Base-by-base conservation (phyloP, 192 early-diverging fungal species). In the Dissophora ornata region DNA sequence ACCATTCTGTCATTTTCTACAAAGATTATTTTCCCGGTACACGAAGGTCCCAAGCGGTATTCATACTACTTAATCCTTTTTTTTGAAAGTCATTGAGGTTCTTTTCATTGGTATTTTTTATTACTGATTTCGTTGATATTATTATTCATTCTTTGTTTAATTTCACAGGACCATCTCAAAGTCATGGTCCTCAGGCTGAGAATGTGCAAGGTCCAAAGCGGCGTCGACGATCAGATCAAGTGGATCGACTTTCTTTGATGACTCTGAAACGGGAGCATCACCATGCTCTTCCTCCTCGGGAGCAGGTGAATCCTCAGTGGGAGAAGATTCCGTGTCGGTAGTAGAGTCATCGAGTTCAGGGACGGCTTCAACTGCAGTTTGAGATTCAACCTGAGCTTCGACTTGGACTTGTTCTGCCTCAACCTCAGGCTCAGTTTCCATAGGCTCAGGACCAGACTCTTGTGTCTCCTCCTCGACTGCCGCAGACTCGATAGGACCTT, bases 181-280 rank as follows among this genome's bases (percentile, higher is more conserved):
- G 56, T 74, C 71, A 28, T 74, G 56, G 24, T 66, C 71, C 25
- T 61, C 13, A 34, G 47, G n/a, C 1, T 74, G 52, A 11, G 71
- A 12, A 0, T 28, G 50, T 12, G 36, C 19, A 11, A 67, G 41
- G 11, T 30, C 48, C 45, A 77, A 46, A 18, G 71, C 71, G 30
- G 71, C 64, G 25, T 67, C 64, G 10, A 36, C 52, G 19, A 77
- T 61, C 45, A 62, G 21, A n/a, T 77, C 71, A 8, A 77, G 34
- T 25, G 71, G 64, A 26, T 77, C 71, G 32, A 18, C 13, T 24
- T 16, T n/a, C 15, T 15, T 36, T 2, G 24, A 28, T 4, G 49
- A 2, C 28, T 19, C 41, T 32, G 19, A 21, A 3, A 18, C 40
- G 11, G 28, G 16, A 19, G 16, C 12, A 18, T 16, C 42, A n/a